Evolutionary conservation across 305 asterid species (phyloP), one percentile per base, ranked within the genome.

Genomic region (Solanum chacoense): DNA sequence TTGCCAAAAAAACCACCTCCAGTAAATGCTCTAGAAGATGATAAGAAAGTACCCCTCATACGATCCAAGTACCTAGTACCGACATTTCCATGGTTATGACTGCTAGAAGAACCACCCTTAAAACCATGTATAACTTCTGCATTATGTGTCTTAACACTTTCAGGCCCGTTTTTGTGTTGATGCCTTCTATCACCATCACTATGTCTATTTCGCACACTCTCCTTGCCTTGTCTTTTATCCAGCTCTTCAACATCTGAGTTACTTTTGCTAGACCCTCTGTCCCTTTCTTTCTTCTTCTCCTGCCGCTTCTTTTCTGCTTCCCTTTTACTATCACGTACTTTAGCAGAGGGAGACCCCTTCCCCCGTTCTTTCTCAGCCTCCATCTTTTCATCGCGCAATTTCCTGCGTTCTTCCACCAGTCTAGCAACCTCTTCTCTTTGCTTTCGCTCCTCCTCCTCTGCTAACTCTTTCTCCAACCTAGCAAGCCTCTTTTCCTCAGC

Each of bases 381-480:
- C 91, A 90, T 85, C 89, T 91, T 94, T 92, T 93, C 98, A 89
- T 94, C 98, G 20, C 99, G 94, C 93, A 95, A 87, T 90, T 91
- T 95, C 93, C 99, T 94, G 29, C 93, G 95, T 90, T 96, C 99
- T 92, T 97, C 99, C 36, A 97, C 99, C 93, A 97, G 90, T 90
- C 95, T 93, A 36, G 99, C 98, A n/a, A 96, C 98, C 91, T 97
- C 99, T 90, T 97, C 98, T 90, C 98, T 94, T 93, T 97, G 99
- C 94, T 95, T 96, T 92, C 97, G 93, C 94, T 97, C 99, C 93
- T 97, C 99, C 93, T 96, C 98, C 93, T 97, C 99, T 88, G 95
- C 71, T 35, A 94, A 91, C 91, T 97, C 99, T 93, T 93, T 97
- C 93, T 95, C 99, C 90, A 97, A 86, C 91, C 99, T 95, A 93